A percentile compares a stretch with the other conserved stretches of the same genome.
phyloP scores from a whole-genome alignment of 352 stramenopile species.

The Pythium phragmiticola region DNA sequence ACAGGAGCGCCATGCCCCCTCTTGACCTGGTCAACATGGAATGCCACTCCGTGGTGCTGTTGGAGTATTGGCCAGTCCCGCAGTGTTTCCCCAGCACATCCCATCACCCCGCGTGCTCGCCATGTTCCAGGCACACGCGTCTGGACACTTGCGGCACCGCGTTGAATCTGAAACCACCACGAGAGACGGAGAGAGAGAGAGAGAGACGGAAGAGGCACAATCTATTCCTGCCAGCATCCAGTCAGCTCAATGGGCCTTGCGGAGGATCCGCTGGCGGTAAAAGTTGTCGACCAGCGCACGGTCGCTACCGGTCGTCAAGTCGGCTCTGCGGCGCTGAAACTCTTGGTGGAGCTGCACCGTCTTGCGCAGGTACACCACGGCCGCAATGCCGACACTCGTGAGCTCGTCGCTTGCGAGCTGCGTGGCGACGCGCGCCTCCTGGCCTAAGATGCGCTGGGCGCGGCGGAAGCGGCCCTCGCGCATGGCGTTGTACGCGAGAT shows the following conservation, averaged over 20 bases:
- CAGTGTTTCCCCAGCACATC: too few relatives aligned
- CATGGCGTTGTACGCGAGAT: slow-evolving; percentile 80
- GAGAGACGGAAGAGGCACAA: neutral
- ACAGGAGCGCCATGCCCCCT: too few relatives aligned
- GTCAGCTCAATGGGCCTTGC: slow-evolving; percentile 42
- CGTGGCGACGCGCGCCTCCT: slow-evolving; percentile 44
- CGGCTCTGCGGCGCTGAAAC: slow-evolving; percentile 33
- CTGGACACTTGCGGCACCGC: neutral
- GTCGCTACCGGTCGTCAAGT: slow-evolving; percentile 19
- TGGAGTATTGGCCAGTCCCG: too few relatives aligned
- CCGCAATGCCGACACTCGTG: slow-evolving; percentile 56
- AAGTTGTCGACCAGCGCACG: slow-evolving; percentile 67
- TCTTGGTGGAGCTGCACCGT: slow-evolving; percentile 62
- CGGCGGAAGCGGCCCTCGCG: slow-evolving; percentile 61
- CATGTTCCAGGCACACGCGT: neutral
- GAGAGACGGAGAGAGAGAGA: neutral
- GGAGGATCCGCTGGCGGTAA: slow-evolving; percentile 77
- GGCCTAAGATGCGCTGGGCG: slow-evolving; percentile 48
- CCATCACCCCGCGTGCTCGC: neutral
- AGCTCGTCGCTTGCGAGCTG: slow-evolving; percentile 57
- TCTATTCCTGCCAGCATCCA: slow-evolving; percentile 8
- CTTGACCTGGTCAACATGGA: too few relatives aligned
- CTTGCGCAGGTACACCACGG: slow-evolving; percentile 66
- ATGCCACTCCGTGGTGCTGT: too few relatives aligned
- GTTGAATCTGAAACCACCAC: neutral